Evolutionary conservation across 768 basidiomycete genomes (phyloP).

Genomic region (Tricholoma flavovirens): DNA sequence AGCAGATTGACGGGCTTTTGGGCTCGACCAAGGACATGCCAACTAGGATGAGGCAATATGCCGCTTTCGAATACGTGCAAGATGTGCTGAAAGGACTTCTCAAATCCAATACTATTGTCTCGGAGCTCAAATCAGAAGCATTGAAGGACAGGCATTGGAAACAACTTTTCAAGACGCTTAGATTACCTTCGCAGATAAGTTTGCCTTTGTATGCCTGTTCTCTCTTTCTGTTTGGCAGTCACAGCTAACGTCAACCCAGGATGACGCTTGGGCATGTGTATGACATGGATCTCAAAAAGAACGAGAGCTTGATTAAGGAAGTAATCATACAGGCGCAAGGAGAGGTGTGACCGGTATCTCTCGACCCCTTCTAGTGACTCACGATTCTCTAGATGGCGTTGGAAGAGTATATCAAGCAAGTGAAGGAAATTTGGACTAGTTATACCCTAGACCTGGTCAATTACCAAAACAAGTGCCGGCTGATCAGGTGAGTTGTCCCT

Average conservation of each 20-base stretch:
- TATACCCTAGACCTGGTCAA: constrained; percentile 95
- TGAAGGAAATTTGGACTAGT: constrained; percentile 94
- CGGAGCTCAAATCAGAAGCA: constrained; percentile 94
- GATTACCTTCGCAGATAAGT: constrained; percentile 68
- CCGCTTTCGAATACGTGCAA: constrained; percentile 97
- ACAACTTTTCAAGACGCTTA: constrained; percentile 87
- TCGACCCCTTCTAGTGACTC: constrained; percentile 17
- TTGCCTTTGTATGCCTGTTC: constrained; percentile 54
- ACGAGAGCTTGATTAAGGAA: constrained; percentile 87
- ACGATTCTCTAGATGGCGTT: constrained; percentile 70
- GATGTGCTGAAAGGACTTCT: constrained; percentile 80
- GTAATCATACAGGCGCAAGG: constrained; percentile 97
- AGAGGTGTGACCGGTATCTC: constrained; percentile 50
- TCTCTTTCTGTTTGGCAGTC: not conserved
- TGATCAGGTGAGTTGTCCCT: constrained; percentile 61
- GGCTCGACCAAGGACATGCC: constrained; percentile 98
- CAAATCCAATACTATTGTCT: constrained; percentile 86
- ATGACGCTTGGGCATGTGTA: constrained; percentile 97
- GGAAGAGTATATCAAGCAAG: constrained; percentile 93
- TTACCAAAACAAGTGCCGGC: constrained; percentile 97
- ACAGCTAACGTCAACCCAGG: constrained; percentile 23
- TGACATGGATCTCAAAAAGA: constrained; percentile 92
- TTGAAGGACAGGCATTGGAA: constrained; percentile 98
- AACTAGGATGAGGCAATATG: constrained; percentile 97
- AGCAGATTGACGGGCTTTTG: constrained; percentile 87